A percentile compares a stretch with the other conserved stretches of the same genome.
Evolutionary conservation across 768 basidiomycete genomes (phyloP).

Genomic region (Rhodosporidiobolus sp.): DNA sequence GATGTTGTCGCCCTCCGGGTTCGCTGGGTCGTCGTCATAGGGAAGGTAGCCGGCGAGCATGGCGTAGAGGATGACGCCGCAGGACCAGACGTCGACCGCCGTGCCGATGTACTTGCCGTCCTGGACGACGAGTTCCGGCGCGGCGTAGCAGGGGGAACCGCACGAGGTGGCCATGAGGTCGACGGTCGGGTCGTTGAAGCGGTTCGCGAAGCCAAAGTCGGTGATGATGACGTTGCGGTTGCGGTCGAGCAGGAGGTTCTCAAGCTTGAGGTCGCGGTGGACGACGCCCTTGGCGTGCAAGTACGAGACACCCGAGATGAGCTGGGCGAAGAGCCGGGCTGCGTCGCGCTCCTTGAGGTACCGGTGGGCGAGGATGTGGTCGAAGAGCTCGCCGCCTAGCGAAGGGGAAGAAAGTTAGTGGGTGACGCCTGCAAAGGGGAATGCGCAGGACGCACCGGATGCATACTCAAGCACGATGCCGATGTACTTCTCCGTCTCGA

Average conservation of each 20-base stretch:
- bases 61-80: constrained; percentile 91
- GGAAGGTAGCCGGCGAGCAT: constrained; percentile 98
- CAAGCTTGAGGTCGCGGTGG: constrained; percentile 97
- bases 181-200: constrained; percentile 84
- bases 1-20: constrained; percentile 99
- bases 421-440: not conserved
- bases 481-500: constrained; percentile 99
- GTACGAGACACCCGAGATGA: constrained; percentile 98
- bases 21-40: constrained; percentile 97
- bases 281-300: constrained; percentile 99
- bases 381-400: constrained; percentile 82
- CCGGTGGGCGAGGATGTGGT: constrained; percentile 95
- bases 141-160: constrained; percentile 96
- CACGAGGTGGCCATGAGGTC: constrained; percentile 99
- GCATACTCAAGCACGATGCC: constrained; percentile 99
- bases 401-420: not conserved
- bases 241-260: constrained; percentile 94
- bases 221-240: constrained; percentile 98
- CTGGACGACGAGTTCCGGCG: constrained; percentile 94
- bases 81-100: constrained; percentile 97
- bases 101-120: constrained; percentile 96
- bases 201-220: constrained; percentile 98
- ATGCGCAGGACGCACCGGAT: constrained; percentile 57
- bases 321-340: constrained; percentile 91
- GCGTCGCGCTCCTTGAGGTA: constrained; percentile 94